Base-by-base conservation (phyloP, 306 rosid species). In the Vigna trinervia region DNA sequence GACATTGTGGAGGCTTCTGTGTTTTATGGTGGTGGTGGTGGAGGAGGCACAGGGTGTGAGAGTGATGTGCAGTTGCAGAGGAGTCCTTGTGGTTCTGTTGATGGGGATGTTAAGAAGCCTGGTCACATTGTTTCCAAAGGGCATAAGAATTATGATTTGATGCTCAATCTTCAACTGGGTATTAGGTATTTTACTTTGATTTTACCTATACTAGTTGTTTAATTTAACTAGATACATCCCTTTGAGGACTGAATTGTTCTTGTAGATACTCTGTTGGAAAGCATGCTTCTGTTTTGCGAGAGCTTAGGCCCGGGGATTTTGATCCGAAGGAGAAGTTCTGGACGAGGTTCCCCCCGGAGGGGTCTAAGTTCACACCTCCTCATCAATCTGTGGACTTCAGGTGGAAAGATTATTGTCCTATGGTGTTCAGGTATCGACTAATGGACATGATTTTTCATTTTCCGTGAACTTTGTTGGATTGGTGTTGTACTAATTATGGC, bases 301-400 rank as follows among this genome's bases (percentile, higher is more conserved):
- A 84, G 43, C 90, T 87, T 56, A 76, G 67, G 71, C 77, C 41
- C 0, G 81, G 86, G 23, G 90, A 87, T 82, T 87, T 87, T 19
- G 85, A 87, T 73, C 90, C 90, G 2, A 87, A 73, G 51, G 86
- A 84, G 83, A 87, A 87, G 62, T 87, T 84, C 73, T 87, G 90
- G 88, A 84, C 86, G 2, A 79, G 90, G 60, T 87, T 87, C 41
- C 88, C 88, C 3, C 81, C 85, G 0, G 88, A 87, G 70, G 90
- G 90, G 22, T 84, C 90, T n/a, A 87, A 84, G 86, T 82, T 47
- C 46, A 87, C 86, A 7, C 88, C 88, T 5, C 81, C 86, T 0
- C 90, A 87, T 82, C 86, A 84, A 14, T 87, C 88, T 2, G 71
- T 81, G 71, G 88, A 84, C 17, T 87, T 87, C 43, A 84, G 79